Percentiles rank a stretch among this genome's conserved stretches.
phyloP scores from a whole-genome alignment of 1,139 yeast species.

The Candida labiduridarum region DNA sequence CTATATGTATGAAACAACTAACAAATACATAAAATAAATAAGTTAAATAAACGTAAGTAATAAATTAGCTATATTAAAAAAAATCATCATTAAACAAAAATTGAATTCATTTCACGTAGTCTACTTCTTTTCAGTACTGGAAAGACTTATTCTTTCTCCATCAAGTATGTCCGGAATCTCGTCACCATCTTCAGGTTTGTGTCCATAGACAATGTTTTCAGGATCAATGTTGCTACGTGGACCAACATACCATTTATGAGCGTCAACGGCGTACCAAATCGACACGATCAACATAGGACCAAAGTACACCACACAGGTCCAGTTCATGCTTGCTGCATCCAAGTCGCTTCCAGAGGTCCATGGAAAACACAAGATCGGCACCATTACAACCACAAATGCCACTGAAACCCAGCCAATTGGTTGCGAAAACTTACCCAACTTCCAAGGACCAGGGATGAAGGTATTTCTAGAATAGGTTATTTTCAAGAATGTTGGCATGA shows the following conservation, averaged over 20 bases:
- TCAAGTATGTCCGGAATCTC: conserved; percentile 14
- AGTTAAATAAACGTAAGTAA: too few relatives aligned
- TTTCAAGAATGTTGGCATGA: conserved; percentile 66
- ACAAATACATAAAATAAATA: too few relatives aligned
- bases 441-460: conserved; percentile 72
- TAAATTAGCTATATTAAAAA: not conserved
- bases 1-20: too few relatives aligned
- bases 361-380: conserved; percentile 72
- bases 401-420: conserved; percentile 36
- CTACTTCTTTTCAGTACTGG: conserved; percentile 11
- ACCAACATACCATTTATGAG: conserved; percentile 68
- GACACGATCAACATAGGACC: conserved; percentile 61
- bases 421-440: conserved; percentile 56
- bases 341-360: conserved; percentile 50
- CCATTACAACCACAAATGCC: conserved; percentile 59
- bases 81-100: too few relatives aligned
- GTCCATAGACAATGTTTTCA: conserved; percentile 26
- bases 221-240: conserved; percentile 60
- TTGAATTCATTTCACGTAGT: too few relatives aligned
- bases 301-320: conserved; percentile 70
- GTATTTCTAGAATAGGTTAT: conserved; percentile 55
- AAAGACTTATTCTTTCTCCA: conserved; percentile 6
- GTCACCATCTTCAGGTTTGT: conserved; percentile 12
- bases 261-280: conserved; percentile 57
- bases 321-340: conserved; percentile 59